Base-by-base conservation (phyloP, 345 rosid species). In the Melaleuca quinquenervia region DNA sequence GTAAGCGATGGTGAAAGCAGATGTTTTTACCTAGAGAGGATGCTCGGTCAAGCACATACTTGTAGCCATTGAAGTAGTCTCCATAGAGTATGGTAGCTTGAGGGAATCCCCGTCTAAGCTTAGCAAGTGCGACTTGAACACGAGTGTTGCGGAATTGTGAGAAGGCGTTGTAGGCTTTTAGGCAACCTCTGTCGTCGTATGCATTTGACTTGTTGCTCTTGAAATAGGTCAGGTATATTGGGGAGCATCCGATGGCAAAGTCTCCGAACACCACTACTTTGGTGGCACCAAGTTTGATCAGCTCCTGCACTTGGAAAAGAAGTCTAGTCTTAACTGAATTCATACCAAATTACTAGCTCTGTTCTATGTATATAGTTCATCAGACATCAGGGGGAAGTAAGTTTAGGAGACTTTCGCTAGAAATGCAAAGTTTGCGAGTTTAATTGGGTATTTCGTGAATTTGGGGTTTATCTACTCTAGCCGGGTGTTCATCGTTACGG, bases 1-100 rank as follows among this genome's bases (percentile, higher is more conserved):
- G 52, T 24, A 22, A 15, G 24, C 48, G 53, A 49, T 7, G 83
- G 50, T 3, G 50, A 41, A 54, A 54, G n/a, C n/a, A 18, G 84
- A 50, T 36, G n/a, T 50, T 45, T 82, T 86, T 27, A 21, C 84
- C 80, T n/a, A 82, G 70, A 44, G 11, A 3, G 32, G 56, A 45
- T 50, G 85, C 88, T 36, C 6, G 56, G 83, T 45, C 76, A 21
- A 85, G 85, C 50, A 87, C 84, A 5, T 70, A 52, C 55, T n/a
- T 29, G 27, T 80, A 87, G 22, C 87, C 89, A 45, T 84, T 83
- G 76, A 85, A 87, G 83, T 85, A 87, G 70, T 87, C 89, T 11
- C 87, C 89, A 21, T 85, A 87, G 36, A 83, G 50, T 12, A 85
- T 85, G 83, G 82, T 55, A 1, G 78, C 87, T 8, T 48, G 56